Percentiles rank a stretch among this genome's conserved stretches.
phyloP scores from a whole-genome alignment of 345 rosid species.

The Boechera divaricarpa region DNA sequence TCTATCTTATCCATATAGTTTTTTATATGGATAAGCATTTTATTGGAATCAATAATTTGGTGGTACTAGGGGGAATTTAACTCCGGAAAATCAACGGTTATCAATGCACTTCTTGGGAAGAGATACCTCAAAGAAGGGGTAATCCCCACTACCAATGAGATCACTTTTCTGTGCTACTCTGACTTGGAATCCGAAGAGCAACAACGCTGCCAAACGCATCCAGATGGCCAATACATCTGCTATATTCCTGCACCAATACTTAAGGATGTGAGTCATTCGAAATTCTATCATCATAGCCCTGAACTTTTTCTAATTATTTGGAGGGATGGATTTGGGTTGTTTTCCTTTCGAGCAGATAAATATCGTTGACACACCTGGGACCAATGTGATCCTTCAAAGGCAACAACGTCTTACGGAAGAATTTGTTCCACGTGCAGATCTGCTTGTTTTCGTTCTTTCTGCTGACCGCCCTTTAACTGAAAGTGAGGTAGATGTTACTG shows the following conservation, averaged over 20 bases:
- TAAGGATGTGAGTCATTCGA: slow-evolving; percentile 65
- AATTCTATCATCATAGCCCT: slow-evolving; percentile 3
- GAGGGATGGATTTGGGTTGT: slow-evolving; percentile 30
- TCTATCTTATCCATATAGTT: background rate
- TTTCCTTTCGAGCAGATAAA: slow-evolving; percentile 65
- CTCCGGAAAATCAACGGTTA: slow-evolving; percentile 94
- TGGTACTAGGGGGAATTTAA: slow-evolving; percentile 85
- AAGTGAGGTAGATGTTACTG: slow-evolving; percentile 75
- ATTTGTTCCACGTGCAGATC: slow-evolving; percentile 92
- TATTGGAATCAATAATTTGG: slow-evolving; percentile 24
- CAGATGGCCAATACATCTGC: slow-evolving; percentile 90
- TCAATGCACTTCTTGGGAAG: slow-evolving; percentile 93
- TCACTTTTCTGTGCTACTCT: slow-evolving; percentile 81
- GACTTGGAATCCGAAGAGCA: slow-evolving; percentile 62
- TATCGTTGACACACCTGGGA: slow-evolving; percentile 94
- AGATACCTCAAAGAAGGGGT: slow-evolving; percentile 91
- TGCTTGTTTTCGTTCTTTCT: slow-evolving; percentile 92
- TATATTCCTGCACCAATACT: slow-evolving; percentile 93
- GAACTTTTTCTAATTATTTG: slow-evolving; percentile 12
- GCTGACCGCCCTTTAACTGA: slow-evolving; percentile 97
- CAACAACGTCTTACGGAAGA: slow-evolving; percentile 97
- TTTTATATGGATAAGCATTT: slow-evolving; percentile 8
- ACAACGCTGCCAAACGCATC: slow-evolving; percentile 84
- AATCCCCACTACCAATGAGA: slow-evolving; percentile 94
- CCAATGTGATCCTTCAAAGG: slow-evolving; percentile 96